Evolutionary conservation across 2,329 filamentous ascomycete species (phyloP), one percentile per base, ranked within the genome.

Genomic region (Fusarium ambrosium): DNA sequence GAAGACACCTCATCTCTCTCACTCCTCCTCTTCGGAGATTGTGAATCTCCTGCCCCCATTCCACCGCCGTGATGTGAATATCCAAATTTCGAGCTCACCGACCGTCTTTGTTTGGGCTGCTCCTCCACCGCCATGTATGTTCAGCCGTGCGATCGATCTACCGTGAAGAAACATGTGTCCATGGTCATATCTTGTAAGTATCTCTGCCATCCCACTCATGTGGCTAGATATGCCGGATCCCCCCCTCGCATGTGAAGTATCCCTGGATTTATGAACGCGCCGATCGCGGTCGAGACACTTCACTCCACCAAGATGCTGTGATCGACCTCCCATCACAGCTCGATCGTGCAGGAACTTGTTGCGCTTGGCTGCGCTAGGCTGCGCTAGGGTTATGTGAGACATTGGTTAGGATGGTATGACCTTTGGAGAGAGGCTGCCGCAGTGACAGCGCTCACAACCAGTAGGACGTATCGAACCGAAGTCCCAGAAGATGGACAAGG

Each of bases 1-100:
- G 84, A 62, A 90, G 84, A 77, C 89, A 90, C 61, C 84, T 82
- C 79, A 90, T 62, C 84, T 82, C 79, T 89, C 86, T 88, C 88
- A 89, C 27, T 85, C 81, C 22, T 83, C 81, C 22, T 83, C 84
- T 81, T 89, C 89, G 56, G 84, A 84, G 70, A 90, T 84, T 80
- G 86, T 87, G 79, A 90, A 89, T 18, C 84, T 87, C 24, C 85
- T 84, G 11, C 86, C 87, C 1, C 76, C 66, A 36, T 2, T 80
- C 80, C 18, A 82, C 81, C 2, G 86, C 82, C 29, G 80, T 83
- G 18, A 90, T 82, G 79, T 82, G 80, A 90, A 89, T 68, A 83
- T 79, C 9, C 86, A 87, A 11, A 84, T 87, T 11, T 87, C 87
- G 8, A 83, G 85, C 56, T 82, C 76, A 45, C 88, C 88, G 1